Evolutionary conservation across 2,329 filamentous ascomycete species (phyloP).

Genomic region (Colletotrichum lini): DNA sequence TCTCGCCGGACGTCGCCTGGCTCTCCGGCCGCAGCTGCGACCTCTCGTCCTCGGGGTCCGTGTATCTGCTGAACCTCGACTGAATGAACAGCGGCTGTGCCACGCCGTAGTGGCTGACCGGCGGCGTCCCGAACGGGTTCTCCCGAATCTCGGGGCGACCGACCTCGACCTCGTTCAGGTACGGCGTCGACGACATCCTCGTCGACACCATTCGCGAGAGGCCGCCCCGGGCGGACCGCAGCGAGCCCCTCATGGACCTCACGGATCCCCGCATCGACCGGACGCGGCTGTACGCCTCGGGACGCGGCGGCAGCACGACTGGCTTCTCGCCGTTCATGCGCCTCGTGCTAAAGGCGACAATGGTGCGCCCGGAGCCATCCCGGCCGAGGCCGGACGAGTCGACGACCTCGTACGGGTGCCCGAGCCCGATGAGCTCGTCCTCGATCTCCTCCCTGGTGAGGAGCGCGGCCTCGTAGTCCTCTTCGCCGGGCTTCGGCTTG

Average conservation of each 20-base stretch:
- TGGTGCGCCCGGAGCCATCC: conserved; percentile 35
- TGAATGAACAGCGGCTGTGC: conserved; percentile 33
- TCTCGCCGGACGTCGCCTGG: conserved; percentile 34
- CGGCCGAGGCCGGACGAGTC: conserved; percentile 34
- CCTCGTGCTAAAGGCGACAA: conserved; percentile 34
- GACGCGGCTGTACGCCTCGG: conserved; percentile 30
- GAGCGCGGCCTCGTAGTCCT: conserved; percentile 34
- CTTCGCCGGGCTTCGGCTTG: conserved; percentile 62
- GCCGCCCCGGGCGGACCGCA: conserved; percentile 23
- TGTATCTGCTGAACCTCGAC: conserved; percentile 35
- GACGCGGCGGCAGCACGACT: conserved; percentile 19
- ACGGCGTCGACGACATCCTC: conserved; percentile 13
- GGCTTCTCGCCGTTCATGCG: conserved; percentile 29
- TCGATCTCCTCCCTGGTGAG: conserved; percentile 37
- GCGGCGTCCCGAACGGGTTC: conserved; percentile 9
- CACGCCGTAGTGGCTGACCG: conserved; percentile 21
- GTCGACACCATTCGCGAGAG: conserved; percentile 30
- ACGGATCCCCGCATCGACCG: conserved; percentile 32
- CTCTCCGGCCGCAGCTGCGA: conserved; percentile 21
- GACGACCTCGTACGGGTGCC: conserved; percentile 36
- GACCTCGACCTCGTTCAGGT: conserved; percentile 18
- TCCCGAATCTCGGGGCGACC: conserved; percentile 22
- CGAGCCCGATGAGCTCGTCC: conserved; percentile 25
- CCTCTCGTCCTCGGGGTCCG: conserved; percentile 29
- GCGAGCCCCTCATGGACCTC: conserved; percentile 29